Evolutionary conservation across 768 basidiomycete genomes (phyloP), one percentile per base, ranked within the genome.

Genomic region (Tricholoma matsutake): DNA sequence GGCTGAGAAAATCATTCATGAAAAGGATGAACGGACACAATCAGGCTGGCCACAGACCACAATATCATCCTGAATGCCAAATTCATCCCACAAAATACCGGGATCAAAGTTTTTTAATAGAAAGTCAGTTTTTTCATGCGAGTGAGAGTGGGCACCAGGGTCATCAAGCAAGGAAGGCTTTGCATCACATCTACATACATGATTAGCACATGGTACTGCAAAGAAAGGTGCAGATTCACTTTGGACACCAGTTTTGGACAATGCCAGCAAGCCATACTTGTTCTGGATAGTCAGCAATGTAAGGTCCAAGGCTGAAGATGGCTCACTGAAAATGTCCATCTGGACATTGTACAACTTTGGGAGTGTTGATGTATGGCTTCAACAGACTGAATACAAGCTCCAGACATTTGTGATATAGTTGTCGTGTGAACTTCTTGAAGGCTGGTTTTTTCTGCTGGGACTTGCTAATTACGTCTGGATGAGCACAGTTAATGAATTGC

Each of bases 241-340:
- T 67, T 49, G 68, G 65, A 59, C 72, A 73, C 71, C 71, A 72
- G 2, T 56, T 58, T 54, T 68, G 64, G 4, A 73, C 68, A 57
- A 73, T 66, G 18, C 68, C 43, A 4, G 69, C 56, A 11, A 73
- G 61, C 35, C 49, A 55, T 6, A 65, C 65, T 57, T 73, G 72
- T 58, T 72, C 70, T 14, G 65, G 68, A 47, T 72, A 73, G 58
- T 72, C 70, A 34, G 68, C 68, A 45, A 73, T 71, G 59, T 73
- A 73, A 22, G 71, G 69, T 5, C 72, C 72, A 31, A 72, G 35
- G 6, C 67, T 20, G 18, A 20, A 45, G n/a, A 45, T 20, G 5
- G 43, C 43, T 45, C 20, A 9, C n/a, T 9, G 58, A 58, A 58
- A 72, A 61, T 73, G 65, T 1, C 72, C 71, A 64, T 73, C 72